Evolutionary conservation across 805 yeast species (phyloP), one percentile per base, ranked within the genome.

Genomic region (Candida boleticola): DNA sequence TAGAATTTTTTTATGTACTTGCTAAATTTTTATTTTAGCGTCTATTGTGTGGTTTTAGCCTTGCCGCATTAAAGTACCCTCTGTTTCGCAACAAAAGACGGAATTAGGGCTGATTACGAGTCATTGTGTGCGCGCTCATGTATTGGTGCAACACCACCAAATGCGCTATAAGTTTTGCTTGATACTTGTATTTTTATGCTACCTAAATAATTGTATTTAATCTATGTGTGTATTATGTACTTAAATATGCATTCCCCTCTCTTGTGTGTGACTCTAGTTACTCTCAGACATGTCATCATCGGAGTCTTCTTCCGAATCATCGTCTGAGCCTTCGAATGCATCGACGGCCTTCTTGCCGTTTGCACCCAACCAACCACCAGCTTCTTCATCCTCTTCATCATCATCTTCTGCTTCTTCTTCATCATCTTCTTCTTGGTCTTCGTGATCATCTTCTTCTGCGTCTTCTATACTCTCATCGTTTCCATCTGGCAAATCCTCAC

Each of bases 281-380:
- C 36, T 33, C 14, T 33, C 36, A n/a, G n/a, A n/a, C 34, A 29
- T 29, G 11, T 31, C 35, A 7, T 16, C 35, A 20, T 64, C 74
- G 29, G 65, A 73, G 20, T 66, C 75, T 10, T 59, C 68, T 10
- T 57, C 61, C 6, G 51, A 58, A n/a, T 51, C 58, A 21, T 47
- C 59, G 16, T 48, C 51, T 14, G 53, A 58, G 4, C 52, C 58
- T 23, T 63, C 70, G 41, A 38, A 38, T n/a, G 26, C 36, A 22
- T 5, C 50, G 60, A 14, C 61, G 19, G 49, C 55, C 31, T 57
- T 52, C 19, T 49, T 58, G 10, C 52, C 57, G 22, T 60, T 60
- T 7, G 65, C 63, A 5, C 64, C 68, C 46, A 57, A 55, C 68
- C 66, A 61, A 13, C 60, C 67, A 17, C 35, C 35, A 14, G 19